Percentiles rank a stretch among this genome's conserved stretches.
Conservation (phyloP, 495 filamentous ascomycete genomes). For the Trypethelium eluteriae region DNA sequence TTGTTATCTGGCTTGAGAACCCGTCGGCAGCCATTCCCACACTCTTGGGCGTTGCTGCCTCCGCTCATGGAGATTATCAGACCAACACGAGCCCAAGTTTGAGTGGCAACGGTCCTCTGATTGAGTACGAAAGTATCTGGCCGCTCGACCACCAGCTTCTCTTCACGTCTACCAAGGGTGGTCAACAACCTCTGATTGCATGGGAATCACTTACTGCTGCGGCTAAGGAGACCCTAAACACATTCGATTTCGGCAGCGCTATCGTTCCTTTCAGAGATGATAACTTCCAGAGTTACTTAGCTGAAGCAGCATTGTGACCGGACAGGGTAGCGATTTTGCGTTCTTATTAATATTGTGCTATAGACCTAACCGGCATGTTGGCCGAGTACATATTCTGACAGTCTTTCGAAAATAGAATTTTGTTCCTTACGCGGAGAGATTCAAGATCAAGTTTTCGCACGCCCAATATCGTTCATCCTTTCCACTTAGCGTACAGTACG, state of each 20-base stretch:
- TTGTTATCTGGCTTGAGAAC: slow-evolving; percentile 42
- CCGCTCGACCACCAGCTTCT: slow-evolving; percentile 45
- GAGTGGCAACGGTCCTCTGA: slow-evolving; percentile 37
- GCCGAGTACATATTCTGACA: no score
- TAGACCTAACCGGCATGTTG: not conserved
- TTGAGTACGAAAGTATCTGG: slow-evolving; percentile 44
- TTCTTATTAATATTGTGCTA: not conserved
- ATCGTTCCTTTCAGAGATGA: slow-evolving; percentile 43
- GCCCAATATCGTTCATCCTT: no score
- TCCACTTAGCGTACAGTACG: no score
- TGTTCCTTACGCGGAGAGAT: no score
- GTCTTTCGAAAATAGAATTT: no score
- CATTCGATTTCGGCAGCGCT: slow-evolving; percentile 40
- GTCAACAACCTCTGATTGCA: slow-evolving; percentile 47
- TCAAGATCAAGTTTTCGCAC: no score
- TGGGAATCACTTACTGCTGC: slow-evolving; percentile 45
- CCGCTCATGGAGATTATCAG: slow-evolving; percentile 47
- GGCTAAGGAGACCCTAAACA: slow-evolving; percentile 36
- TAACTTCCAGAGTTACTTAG: slow-evolving; percentile 38
- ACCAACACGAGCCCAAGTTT: slow-evolving; percentile 37
- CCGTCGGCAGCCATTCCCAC: slow-evolving; percentile 28
- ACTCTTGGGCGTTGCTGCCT: slow-evolving; percentile 43
- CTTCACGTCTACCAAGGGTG: slow-evolving; percentile 41
- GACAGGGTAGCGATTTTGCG: not conserved
- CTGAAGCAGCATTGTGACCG: slow-evolving; percentile 21